Percentiles rank a stretch among this genome's conserved stretches.
These are phyloP conservation scores for Tylopilus plumbeoviolaceoides DNA, from an alignment of 768 basidiomycete genomes.

Conservation along the genomic window DNA sequence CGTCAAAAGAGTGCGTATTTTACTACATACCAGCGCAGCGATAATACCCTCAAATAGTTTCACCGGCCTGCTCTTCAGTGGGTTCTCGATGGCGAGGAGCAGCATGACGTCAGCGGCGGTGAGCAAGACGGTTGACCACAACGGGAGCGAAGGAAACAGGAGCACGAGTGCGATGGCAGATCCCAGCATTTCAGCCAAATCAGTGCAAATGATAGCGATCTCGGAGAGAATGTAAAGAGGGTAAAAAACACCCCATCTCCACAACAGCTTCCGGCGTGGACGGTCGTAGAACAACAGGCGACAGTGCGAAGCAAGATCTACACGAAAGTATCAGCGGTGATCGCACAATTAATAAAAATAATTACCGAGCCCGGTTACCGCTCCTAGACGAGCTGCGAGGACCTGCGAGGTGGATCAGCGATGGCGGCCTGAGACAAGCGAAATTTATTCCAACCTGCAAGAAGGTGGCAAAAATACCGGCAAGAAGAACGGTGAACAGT, in stretches of 20 bases:
- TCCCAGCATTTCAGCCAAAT: slow-evolving; percentile 77
- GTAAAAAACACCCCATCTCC: slow-evolving; percentile 58
- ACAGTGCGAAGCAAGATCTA: slow-evolving; percentile 61
- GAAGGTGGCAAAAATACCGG: slow-evolving; percentile 79
- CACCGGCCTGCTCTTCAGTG: slow-evolving; percentile 61
- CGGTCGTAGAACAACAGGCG: slow-evolving; percentile 63
- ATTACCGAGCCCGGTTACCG: slow-evolving; percentile 75
- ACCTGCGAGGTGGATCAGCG: slow-evolving; percentile 40
- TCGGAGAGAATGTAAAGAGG: slow-evolving; percentile 65
- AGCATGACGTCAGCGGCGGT: slow-evolving; percentile 67
- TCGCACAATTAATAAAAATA: slow-evolving; percentile 9
- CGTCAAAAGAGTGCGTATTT: not conserved
- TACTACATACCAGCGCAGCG: slow-evolving; percentile 48
- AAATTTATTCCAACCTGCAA: slow-evolving; percentile 50
- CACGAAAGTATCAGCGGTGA: slow-evolving; percentile 14
- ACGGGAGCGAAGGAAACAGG: slow-evolving; percentile 62
- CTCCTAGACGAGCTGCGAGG: slow-evolving; percentile 75
- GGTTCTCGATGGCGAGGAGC: slow-evolving; percentile 69
- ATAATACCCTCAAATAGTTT: slow-evolving; percentile 67
- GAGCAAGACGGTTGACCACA: slow-evolving; percentile 69
- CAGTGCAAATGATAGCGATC: slow-evolving; percentile 71
- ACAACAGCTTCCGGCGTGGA: slow-evolving; percentile 52
- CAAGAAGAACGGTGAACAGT: slow-evolving; percentile 79
- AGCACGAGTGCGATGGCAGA: slow-evolving; percentile 78
- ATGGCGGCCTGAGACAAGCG: too few species aligned